Evolutionary conservation across 257 asterid genomes (phyloP).

Genomic region (Primulina eburnea): DNA sequence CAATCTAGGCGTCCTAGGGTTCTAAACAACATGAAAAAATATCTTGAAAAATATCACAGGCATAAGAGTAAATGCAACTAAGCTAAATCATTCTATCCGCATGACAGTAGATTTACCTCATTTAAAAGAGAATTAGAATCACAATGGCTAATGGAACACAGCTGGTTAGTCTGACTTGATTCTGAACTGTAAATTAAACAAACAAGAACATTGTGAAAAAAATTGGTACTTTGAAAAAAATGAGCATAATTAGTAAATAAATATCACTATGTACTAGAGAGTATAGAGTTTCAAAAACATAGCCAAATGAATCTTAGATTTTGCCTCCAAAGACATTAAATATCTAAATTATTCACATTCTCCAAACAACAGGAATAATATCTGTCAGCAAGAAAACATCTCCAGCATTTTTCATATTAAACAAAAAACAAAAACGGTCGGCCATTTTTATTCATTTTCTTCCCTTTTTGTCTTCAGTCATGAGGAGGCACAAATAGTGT

Average conservation of each 20-base stretch:
- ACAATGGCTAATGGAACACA: constrained; percentile 96
- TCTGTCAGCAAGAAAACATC: background rate
- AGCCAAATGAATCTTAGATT: background rate
- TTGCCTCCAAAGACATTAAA: background rate
- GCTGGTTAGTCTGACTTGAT: constrained; percentile 82
- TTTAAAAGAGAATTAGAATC: constrained; percentile 86
- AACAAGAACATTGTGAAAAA: constrained; percentile 29
- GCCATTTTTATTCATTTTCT: background rate
- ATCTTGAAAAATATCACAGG: background rate
- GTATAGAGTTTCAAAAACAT: background rate
- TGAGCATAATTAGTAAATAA: background rate
- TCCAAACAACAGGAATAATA: background rate
- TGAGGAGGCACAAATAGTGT: background rate
- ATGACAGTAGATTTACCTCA: constrained; percentile 56
- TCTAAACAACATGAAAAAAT: constrained; percentile 13
- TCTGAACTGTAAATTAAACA: constrained; percentile 62
- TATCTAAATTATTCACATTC: background rate
- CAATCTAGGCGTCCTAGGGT: background rate
- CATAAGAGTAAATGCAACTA: background rate
- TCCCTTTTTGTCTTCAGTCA: background rate
- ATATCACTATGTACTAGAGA: background rate
- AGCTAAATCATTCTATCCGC: background rate
- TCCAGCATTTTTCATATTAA: no score
- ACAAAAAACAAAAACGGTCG: no score
- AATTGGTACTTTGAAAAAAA: background rate